Evolutionary conservation across 2,329 filamentous ascomycete species (phyloP).

Genomic region (Sporothrix pallida): DNA sequence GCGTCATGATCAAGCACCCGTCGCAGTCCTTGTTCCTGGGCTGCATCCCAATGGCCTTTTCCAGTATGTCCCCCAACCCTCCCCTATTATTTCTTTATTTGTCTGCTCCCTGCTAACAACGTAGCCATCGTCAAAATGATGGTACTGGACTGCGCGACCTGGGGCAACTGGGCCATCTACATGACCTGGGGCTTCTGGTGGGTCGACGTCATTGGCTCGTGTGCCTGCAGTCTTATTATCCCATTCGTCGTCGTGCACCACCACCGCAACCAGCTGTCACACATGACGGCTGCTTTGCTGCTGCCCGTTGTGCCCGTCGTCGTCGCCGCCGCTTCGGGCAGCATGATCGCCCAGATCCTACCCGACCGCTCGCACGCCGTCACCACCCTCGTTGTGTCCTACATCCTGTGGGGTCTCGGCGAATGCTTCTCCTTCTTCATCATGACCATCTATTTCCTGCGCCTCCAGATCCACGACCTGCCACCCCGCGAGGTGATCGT

Average conservation of each 20-base stretch:
- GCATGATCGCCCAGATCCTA: constrained; percentile 66
- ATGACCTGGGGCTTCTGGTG: constrained; percentile 62
- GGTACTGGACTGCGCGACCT: constrained; percentile 63
- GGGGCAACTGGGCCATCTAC: constrained; percentile 58
- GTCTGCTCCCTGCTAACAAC: neutral
- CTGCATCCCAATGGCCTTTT: constrained; percentile 67
- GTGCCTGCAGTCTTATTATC: constrained; percentile 54
- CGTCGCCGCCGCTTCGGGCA: constrained; percentile 67
- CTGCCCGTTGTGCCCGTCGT: constrained; percentile 67
- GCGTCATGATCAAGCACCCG: constrained; percentile 65
- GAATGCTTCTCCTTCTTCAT: constrained; percentile 64
- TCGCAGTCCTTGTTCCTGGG: constrained; percentile 67
- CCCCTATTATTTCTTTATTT: neutral
- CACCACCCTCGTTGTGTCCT: constrained; percentile 67
- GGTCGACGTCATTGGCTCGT: constrained; percentile 54
- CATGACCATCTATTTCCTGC: constrained; percentile 71
- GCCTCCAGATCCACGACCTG: constrained; percentile 69
- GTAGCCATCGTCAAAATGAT: constrained; percentile 63
- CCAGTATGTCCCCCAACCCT: constrained; percentile 45
- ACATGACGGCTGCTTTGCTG: constrained; percentile 65
- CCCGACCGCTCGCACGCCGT: constrained; percentile 60
- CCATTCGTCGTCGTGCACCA: constrained; percentile 54
- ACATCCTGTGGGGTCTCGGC: constrained; percentile 72
- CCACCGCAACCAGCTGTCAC: constrained; percentile 44
- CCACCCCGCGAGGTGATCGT: constrained; percentile 70